Conservation (phyloP, 2,329 filamentous ascomycete species). For the Alternaria gansuensis region DNA sequence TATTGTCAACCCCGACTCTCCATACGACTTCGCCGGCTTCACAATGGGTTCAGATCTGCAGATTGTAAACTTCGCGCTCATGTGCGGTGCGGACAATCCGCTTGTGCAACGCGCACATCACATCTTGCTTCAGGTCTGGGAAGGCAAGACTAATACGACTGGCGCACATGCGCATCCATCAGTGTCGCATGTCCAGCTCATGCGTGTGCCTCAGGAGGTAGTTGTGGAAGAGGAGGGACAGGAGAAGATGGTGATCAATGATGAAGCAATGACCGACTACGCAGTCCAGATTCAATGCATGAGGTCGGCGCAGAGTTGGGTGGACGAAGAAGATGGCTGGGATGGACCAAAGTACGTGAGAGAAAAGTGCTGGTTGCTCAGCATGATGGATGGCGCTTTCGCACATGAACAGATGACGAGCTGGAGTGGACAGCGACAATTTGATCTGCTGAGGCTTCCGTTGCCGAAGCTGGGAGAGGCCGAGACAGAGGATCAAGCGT, state of each 20-base stretch:
- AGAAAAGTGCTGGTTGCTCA: conserved; percentile 42
- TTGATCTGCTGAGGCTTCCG: conserved; percentile 59
- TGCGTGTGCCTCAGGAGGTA: conserved; percentile 52
- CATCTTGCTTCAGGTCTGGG: conserved; percentile 64
- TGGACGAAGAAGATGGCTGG: conserved; percentile 63
- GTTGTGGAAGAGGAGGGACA: conserved; percentile 47
- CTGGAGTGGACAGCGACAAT: conserved; percentile 62
- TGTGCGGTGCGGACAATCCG: conserved; percentile 53
- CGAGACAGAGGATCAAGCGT: conserved; percentile 58
- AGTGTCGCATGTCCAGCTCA: conserved; percentile 60
- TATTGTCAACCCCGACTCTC: conserved; percentile 58
- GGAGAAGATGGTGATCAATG: conserved; percentile 49
- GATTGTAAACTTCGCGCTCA: conserved; percentile 38
- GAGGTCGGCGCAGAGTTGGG: conserved; percentile 61
- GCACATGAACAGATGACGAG: conserved; percentile 59
- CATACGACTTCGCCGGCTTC: conserved; percentile 51
- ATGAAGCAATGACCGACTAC: conserved; percentile 63
- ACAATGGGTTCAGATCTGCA: conserved; percentile 37
- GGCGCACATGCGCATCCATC: conserved; percentile 62
- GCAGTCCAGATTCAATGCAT: conserved; percentile 66
- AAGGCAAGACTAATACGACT: conserved; percentile 43
- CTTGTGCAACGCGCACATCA: conserved; percentile 61
- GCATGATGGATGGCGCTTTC: conserved; percentile 34
- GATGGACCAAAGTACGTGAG: conserved; percentile 63
- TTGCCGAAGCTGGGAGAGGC: conserved; percentile 52